Evolutionary conservation across 2,329 filamentous ascomycete species (phyloP), one percentile per base, ranked within the genome.

Genomic region (Ophiostoma montium): DNA sequence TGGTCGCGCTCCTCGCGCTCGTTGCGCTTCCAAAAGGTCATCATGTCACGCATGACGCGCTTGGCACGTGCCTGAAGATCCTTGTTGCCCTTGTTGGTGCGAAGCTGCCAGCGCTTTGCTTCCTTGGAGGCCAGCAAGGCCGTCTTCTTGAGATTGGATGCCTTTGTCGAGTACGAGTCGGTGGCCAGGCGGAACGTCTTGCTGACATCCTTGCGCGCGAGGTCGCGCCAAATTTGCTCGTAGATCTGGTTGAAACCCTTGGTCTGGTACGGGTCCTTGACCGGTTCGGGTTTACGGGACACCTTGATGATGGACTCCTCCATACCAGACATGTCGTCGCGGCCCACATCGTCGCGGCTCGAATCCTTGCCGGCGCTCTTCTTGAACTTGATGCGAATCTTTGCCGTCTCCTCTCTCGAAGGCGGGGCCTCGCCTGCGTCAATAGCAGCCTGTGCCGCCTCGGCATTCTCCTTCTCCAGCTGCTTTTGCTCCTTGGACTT

Each of bases 1-100:
- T 94, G 72, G 63, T 98, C 92, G 53, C 92, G 86, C 63, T 98
- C 92, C 63, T 98, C 92, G 48, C 90, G 84, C 65, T 98, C 92
- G 63, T 98, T 98, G 50, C 90, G 84, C 68, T 96, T 96, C 92
- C 92, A 98, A 75, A 96, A 98, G 51, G 86, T 81, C 77, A 95
- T 92, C 92, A 98, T 98, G 67, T 98, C 92, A 62, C 92, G 81
- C 92, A 98, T 98, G 52, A 90, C 90, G 57, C 92, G 84, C 73
- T 98, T 98, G 51, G 92, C 92, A 44, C 92, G 81, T 38, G 92
- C 92, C 63, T 96, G 92, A 4, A 94, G 85, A 65, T 98, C 92
- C 65, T 98, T 98, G 64, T 86, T 92, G 61, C 89, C 94, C 74
- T 98, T 96, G 71, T 98, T 98, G 48, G 92, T 98, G 38, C 88